phyloP scores from a whole-genome alignment of 192 early-diverging fungal species.

The Coemansia brasiliensis region DNA sequence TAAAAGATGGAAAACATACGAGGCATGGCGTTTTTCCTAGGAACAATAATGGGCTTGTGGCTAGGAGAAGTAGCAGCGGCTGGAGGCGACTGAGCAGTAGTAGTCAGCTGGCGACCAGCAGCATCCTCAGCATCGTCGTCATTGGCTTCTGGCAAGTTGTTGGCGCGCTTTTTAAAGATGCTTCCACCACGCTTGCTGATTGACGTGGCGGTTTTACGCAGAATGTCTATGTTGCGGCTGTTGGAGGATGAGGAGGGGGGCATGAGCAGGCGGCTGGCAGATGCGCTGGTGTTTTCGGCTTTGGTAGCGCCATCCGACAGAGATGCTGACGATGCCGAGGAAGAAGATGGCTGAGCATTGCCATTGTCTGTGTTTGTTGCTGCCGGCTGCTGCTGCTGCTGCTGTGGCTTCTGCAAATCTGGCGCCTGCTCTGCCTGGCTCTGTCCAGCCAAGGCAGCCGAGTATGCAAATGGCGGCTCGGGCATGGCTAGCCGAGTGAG shows the following conservation, averaged over 20 bases:
- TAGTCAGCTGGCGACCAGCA: not conserved
- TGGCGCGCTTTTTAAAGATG: constrained; percentile 20
- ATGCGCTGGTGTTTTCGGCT: constrained; percentile 11
- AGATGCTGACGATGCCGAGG: constrained; percentile 8
- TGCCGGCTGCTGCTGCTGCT: too few relatives aligned
- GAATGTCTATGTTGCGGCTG: constrained; percentile 35
- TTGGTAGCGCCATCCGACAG: constrained; percentile 34
- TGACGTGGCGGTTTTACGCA: constrained; percentile 44
- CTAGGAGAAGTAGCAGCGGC: not conserved
- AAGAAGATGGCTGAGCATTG: not conserved
- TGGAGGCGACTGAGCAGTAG: too few relatives aligned
- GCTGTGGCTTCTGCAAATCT: constrained; percentile 5
- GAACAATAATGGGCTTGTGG: constrained; percentile 12
- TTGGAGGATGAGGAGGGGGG: not conserved
- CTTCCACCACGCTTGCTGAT: constrained; percentile 34
- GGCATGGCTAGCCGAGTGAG: constrained; percentile 24
- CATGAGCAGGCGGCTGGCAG: not conserved
- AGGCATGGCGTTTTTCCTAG: constrained; percentile 21
- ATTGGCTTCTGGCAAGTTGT: not conserved
- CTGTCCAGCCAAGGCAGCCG: not conserved
- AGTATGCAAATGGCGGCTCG: constrained; percentile 16
- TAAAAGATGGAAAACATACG: constrained; percentile 51
- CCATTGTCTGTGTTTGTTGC: not conserved
- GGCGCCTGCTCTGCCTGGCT: not conserved
- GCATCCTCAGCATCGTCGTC: not conserved